These are phyloP conservation scores for Fonsecaea erecta DNA, from an alignment of 2,329 filamentous ascomycete species.

Conservation along the genomic window DNA sequence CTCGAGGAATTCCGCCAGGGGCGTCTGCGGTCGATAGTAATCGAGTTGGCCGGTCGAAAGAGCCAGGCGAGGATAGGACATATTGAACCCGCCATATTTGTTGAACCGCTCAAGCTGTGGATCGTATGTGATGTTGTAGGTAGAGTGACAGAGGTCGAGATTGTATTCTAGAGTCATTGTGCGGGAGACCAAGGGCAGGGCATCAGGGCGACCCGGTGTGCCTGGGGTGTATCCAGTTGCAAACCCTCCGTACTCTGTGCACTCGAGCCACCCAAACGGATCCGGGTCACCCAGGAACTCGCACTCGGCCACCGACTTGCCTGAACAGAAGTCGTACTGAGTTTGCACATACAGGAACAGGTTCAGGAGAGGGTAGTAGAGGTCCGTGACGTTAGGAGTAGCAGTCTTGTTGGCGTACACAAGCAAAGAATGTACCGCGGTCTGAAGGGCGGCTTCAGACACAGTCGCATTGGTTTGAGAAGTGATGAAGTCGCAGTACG, in stretches of 20 bases:
- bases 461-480: neutral
- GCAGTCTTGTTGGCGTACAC: constrained; percentile 13
- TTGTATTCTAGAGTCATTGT: constrained; percentile 67
- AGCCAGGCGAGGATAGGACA: constrained; percentile 75
- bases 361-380: constrained; percentile 14
- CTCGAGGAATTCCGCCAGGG: constrained; percentile 57
- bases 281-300: neutral
- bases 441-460: neutral
- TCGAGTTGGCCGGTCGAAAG: constrained; percentile 77
- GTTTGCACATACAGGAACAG: constrained; percentile 5
- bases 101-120: constrained; percentile 71
- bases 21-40: constrained; percentile 77
- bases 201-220: constrained; percentile 6
- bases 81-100: constrained; percentile 73
- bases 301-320: neutral
- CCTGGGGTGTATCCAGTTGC: constrained; percentile 19
- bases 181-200: constrained; percentile 72
- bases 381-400: constrained; percentile 1
- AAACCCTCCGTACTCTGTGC: constrained; percentile 15
- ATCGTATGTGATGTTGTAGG: constrained; percentile 69
- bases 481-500: constrained; percentile 14
- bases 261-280: neutral
- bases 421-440: neutral
- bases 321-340: constrained; percentile 1
- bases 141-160: constrained; percentile 65